These are phyloP conservation scores for Phialophora tarda DNA, from an alignment of 2,329 filamentous ascomycete genomes.

Conservation along the genomic window DNA sequence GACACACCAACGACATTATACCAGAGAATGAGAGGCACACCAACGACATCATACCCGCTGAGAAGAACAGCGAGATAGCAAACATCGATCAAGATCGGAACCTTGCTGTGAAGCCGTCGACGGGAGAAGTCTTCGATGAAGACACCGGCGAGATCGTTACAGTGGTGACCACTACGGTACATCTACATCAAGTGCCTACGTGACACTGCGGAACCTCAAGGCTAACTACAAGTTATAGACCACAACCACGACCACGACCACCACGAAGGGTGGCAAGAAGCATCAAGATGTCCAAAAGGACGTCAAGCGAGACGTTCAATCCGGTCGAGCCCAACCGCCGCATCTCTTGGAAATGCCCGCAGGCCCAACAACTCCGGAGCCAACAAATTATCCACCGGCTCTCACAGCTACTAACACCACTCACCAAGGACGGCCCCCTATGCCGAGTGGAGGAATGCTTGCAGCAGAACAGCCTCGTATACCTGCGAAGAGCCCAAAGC, in stretches of 20 bases:
- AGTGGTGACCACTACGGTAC: constrained; percentile 37
- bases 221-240: constrained; percentile 20
- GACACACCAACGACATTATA: constrained; percentile 15
- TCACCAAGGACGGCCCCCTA: constrained; percentile 17
- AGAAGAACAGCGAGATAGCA: constrained; percentile 38
- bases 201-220: neutral
- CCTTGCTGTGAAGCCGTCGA: constrained; percentile 36
- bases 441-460: constrained; percentile 15
- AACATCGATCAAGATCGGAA: constrained; percentile 38
- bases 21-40: constrained; percentile 16
- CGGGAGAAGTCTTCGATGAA: constrained; percentile 39
- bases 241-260: constrained; percentile 39
- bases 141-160: constrained; percentile 40
- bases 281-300: constrained; percentile 36
- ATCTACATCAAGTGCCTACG: neutral
- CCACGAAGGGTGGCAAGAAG: constrained; percentile 32
- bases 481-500: constrained; percentile 32
- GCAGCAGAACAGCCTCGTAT: constrained; percentile 26
- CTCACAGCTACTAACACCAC: constrained; percentile 24
- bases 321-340: constrained; percentile 21
- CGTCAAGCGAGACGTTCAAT: constrained; percentile 26
- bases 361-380: constrained; percentile 13
- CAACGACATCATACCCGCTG: constrained; percentile 36
- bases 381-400: neutral
- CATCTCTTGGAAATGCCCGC: constrained; percentile 20